phyloP scores from a whole-genome alignment of 2,329 filamentous ascomycete species.

The Septoria linicola region DNA sequence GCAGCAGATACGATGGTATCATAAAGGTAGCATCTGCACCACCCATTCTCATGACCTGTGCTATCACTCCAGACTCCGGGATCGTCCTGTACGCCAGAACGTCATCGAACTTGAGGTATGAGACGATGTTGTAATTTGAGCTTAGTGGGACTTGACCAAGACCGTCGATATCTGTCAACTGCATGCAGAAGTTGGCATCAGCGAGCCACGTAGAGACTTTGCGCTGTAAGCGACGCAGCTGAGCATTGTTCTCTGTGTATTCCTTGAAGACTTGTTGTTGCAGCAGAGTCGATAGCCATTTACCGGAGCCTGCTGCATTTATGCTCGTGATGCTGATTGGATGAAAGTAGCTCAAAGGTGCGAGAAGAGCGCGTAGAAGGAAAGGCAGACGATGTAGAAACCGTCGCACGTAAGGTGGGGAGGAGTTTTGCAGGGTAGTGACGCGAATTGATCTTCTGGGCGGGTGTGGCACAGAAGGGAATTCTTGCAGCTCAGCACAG shows the following conservation, averaged over 20 bases:
- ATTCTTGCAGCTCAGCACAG: constrained; percentile 49
- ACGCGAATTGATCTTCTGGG: constrained; percentile 50
- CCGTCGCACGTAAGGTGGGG: constrained; percentile 42
- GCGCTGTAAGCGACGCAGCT: constrained; percentile 48
- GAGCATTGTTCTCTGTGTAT: constrained; percentile 45
- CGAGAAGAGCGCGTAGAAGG: constrained; percentile 50
- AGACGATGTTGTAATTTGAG: constrained; percentile 50
- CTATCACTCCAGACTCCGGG: constrained; percentile 44
- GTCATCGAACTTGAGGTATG: constrained; percentile 48
- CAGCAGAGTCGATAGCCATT: constrained; percentile 51
- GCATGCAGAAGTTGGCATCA: constrained; percentile 54
- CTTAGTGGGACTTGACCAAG: constrained; percentile 51
- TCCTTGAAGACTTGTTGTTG: constrained; percentile 52
- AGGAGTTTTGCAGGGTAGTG: constrained; percentile 49
- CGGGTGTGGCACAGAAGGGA: constrained; percentile 53
- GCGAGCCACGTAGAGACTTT: constrained; percentile 52
- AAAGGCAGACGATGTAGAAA: constrained; percentile 54
- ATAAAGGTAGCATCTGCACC: constrained; percentile 52
- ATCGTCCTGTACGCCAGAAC: constrained; percentile 52
- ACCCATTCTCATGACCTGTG: constrained; percentile 52
- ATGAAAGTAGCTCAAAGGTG: constrained; percentile 54
- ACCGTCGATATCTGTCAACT: constrained; percentile 48
- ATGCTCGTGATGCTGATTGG: constrained; percentile 52
- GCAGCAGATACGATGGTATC: constrained; percentile 52
- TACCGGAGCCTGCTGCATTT: constrained; percentile 51